Base-by-base conservation (phyloP, 495 filamentous ascomycete species). In the Hypoxylon perforatum region DNA sequence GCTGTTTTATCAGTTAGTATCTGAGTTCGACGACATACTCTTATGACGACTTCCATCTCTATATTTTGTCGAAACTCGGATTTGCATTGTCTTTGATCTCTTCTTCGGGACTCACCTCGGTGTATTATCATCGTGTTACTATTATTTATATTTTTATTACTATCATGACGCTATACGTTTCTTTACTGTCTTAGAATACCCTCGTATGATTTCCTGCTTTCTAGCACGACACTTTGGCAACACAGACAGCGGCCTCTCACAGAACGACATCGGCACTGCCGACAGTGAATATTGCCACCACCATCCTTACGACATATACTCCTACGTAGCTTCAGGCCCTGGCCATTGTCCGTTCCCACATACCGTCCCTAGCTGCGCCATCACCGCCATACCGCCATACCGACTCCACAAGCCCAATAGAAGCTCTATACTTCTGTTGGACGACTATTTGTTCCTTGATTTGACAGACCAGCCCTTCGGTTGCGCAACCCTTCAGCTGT, bases 151-250 rank as follows among this genome's bases (percentile, higher is more conserved):
- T 69, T 28, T 69, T 64, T 42, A 60, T 59, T 69, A 57, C 50
- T 63, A 22, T 69, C 39, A 69, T 61, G 61, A 69, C 57, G 50
- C 38, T 64, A 61, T 61, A 69, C 61, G 66, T 46, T 69, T 57
- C 65, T 33, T 15, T 61, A 35, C 52, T 65, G 38, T 69, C 28
- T 69, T 69, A 69, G 66, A 69, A 69, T 69, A 69, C 61, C 66
- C 61, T 69, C 61, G 60, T 52, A 69, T 56, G 36, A 56, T 61
- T 46, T 39, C 51, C 23, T 58, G 41, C 39, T 48, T 51, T 53
- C 18, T 61, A 48, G 60, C 60, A 69, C 54, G 60, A 55, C 7
- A 51, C 51, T 61, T 22, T 38, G 45, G 57, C 55, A 50, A 52
- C 55, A 60, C 58, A 57, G 23, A 52, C 47, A 18, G 25, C 47